Percentiles rank a stretch among this genome's conserved stretches.
phyloP scores from a whole-genome alignment of 148 eudicot species.

The Vaccinium corymbosum region DNA sequence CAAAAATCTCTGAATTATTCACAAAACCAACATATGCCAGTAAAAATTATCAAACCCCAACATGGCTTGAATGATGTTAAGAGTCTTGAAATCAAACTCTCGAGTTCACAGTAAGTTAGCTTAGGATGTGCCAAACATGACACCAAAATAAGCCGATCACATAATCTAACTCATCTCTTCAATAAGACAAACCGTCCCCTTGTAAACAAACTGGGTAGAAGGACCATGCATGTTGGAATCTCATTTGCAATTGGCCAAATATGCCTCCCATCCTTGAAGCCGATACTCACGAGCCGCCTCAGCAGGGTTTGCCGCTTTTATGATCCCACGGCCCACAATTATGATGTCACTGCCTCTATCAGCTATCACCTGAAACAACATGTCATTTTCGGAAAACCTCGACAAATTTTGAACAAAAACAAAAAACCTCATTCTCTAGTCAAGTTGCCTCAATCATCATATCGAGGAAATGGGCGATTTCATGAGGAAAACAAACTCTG shows the following conservation, averaged over 20 bases:
- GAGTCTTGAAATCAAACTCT: not conserved
- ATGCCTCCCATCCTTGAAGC: slow-evolving; percentile 93
- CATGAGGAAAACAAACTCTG: too few relatives aligned
- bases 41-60: not conserved
- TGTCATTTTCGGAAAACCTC: not conserved
- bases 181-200: not conserved
- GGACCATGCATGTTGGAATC: not conserved
- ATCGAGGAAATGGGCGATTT: too few relatives aligned
- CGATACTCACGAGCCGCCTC: slow-evolving; percentile 82
- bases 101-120: not conserved
- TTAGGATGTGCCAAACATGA: not conserved
- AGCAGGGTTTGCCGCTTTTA: slow-evolving; percentile 75
- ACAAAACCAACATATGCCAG: not conserved
- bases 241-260: slow-evolving; percentile 49
- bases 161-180: not conserved
- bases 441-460: too few relatives aligned
- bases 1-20: not conserved
- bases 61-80: not conserved
- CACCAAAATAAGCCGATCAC: not conserved
- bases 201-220: not conserved
- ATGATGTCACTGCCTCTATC: slow-evolving; percentile 94
- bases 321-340: slow-evolving; percentile 90
- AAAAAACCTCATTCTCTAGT: too few relatives aligned
- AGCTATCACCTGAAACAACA: slow-evolving; percentile 52
- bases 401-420: too few relatives aligned